These are phyloP conservation scores for Paraurostyla sp. DNA, from an alignment of 73 alveolate genomes.

Conservation along the genomic window DNA sequence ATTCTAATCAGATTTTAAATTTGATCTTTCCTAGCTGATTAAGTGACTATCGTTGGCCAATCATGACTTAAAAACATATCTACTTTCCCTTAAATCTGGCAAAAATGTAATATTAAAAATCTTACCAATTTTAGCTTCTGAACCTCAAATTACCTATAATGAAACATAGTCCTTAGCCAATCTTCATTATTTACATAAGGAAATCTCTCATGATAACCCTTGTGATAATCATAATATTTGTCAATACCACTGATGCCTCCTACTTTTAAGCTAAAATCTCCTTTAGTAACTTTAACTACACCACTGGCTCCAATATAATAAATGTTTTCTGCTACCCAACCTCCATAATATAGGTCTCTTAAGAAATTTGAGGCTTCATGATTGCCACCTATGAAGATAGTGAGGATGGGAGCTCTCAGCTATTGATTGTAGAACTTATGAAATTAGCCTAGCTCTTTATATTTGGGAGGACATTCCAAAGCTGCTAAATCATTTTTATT, in stretches of 20 bases:
- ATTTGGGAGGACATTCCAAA: slow-evolving; percentile 84
- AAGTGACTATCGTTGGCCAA: slow-evolving; percentile 90
- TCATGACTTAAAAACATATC: slow-evolving; percentile 95
- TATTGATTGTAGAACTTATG: slow-evolving; percentile 75
- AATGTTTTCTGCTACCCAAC: slow-evolving; percentile 95
- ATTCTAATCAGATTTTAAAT: slow-evolving; percentile 59
- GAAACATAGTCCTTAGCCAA: slow-evolving; percentile 84
- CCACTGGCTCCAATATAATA: slow-evolving; percentile 92
- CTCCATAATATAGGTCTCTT: slow-evolving; percentile 94
- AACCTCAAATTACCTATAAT: slow-evolving; percentile 89
- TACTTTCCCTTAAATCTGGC: slow-evolving; percentile 62
- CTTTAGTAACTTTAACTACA: slow-evolving; percentile 81
- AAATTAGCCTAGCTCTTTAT: slow-evolving; percentile 81
- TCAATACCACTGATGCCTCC: slow-evolving; percentile 96
- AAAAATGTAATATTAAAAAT: slow-evolving; percentile 33
- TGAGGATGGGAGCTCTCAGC: slow-evolving; percentile 86
- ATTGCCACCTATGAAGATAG: slow-evolving; percentile 97
- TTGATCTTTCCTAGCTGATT: slow-evolving; percentile 64
- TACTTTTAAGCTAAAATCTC: slow-evolving; percentile 75
- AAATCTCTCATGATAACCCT: slow-evolving; percentile 81
- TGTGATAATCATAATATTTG: slow-evolving; percentile 84
- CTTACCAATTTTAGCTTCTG: slow-evolving; percentile 72
- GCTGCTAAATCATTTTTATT: slow-evolving; percentile 75
- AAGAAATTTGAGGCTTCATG: slow-evolving; percentile 97
- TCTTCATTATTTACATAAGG: slow-evolving; percentile 80